Evolutionary conservation across 306 rosid genomes (phyloP).

Genomic region (Ochetophila trinervis): DNA sequence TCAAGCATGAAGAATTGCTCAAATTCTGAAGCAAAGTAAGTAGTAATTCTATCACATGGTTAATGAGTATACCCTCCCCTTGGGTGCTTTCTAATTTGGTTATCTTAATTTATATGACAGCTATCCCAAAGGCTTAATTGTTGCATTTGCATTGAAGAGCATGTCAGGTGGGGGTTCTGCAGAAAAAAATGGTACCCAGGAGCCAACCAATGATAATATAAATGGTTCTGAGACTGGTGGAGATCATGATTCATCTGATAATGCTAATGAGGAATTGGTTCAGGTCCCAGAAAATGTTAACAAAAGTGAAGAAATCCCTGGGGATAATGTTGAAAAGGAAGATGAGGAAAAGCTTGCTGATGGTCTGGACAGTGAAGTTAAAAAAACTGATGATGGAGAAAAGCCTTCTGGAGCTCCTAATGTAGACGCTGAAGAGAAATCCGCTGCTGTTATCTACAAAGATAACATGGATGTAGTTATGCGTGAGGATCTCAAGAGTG

Average conservation of each 20-base stretch:
- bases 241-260: slow-evolving; percentile 25
- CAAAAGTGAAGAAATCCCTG: slow-evolving; percentile 33
- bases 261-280: slow-evolving; percentile 17
- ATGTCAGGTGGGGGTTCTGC: slow-evolving; percentile 37
- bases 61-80: neutral
- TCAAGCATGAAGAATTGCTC: slow-evolving; percentile 39
- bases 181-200: slow-evolving; percentile 33
- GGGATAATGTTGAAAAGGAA: slow-evolving; percentile 30
- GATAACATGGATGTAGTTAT: slow-evolving; percentile 71
- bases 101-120: slow-evolving; percentile 40
- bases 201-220: slow-evolving; percentile 25
- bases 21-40: slow-evolving; percentile 51
- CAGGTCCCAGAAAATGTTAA: slow-evolving; percentile 25
- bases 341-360: slow-evolving; percentile 10
- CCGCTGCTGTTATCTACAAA: slow-evolving; percentile 39
- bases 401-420: slow-evolving; percentile 25
- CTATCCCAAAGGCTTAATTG: slow-evolving; percentile 83
- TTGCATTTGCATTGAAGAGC: slow-evolving; percentile 63
- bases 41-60: slow-evolving; percentile 2
- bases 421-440: slow-evolving; percentile 36
- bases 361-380: slow-evolving; percentile 28
- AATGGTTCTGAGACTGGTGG: slow-evolving; percentile 30
- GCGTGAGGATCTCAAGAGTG: slow-evolving; percentile 78
- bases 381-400: slow-evolving; percentile 41
- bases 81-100: slow-evolving; percentile 10